A percentile compares a stretch with the other conserved stretches of the same genome.
These are phyloP conservation scores for Avena atlantica DNA, from an alignment of 176 grass and related monocot genomes.

Conservation along the genomic window DNA sequence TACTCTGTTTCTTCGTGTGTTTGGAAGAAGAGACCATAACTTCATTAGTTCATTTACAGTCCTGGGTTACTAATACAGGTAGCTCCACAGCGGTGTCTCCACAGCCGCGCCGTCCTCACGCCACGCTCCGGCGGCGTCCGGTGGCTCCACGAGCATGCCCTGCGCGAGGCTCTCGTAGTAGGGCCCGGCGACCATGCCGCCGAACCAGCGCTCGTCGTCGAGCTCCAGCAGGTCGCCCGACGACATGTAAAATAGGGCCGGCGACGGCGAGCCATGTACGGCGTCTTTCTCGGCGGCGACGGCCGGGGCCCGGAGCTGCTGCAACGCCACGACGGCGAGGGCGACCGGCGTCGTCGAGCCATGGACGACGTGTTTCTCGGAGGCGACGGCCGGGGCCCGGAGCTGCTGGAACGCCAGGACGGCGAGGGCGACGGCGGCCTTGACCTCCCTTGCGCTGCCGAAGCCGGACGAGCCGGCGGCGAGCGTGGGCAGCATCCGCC, in stretches of 20 bases:
- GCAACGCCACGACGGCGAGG: neutral
- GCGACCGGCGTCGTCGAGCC: neutral
- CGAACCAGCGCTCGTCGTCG: constrained; percentile 26
- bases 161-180: constrained; percentile 70
- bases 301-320: too few relatives aligned
- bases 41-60: too few relatives aligned
- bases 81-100: neutral
- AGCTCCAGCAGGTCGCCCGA: neutral
- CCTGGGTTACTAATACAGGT: neutral
- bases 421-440: neutral
- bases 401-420: neutral
- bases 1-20: too few relatives aligned
- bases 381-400: too few relatives aligned
- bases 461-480: neutral
- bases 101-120: neutral
- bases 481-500: constrained; percentile 37
- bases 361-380: too few relatives aligned
- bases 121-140: neutral
- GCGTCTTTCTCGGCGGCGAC: too few relatives aligned
- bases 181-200: constrained; percentile 46
- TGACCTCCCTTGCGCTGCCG: neutral
- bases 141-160: constrained; percentile 61
- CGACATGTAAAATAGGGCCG: neutral
- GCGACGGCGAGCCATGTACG: neutral
- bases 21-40: too few relatives aligned